phyloP scores from a whole-genome alignment of 2,329 filamentous ascomycete genomes.

The Scortechinia acanthostroma region DNA sequence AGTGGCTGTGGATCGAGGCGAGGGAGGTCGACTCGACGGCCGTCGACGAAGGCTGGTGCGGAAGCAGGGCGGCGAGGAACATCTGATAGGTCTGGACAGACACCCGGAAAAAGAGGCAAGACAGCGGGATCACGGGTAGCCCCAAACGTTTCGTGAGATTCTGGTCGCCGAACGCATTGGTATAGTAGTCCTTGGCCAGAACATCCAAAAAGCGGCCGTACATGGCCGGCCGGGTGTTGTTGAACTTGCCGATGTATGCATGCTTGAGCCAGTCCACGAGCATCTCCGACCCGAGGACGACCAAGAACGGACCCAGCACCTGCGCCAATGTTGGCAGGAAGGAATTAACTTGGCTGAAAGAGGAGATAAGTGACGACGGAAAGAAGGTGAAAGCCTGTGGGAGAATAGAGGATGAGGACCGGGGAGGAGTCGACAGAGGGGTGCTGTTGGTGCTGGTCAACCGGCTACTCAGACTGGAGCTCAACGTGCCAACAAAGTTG shows the following conservation, averaged over 20 bases:
- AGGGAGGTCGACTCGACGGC: neutral
- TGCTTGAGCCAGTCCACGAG: conserved; percentile 95
- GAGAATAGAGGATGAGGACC: conserved; percentile 63
- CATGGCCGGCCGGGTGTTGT: conserved; percentile 85
- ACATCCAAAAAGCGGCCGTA: conserved; percentile 89
- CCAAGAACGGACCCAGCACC: conserved; percentile 83
- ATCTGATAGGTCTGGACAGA: conserved; percentile 96
- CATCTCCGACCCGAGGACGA: conserved; percentile 94
- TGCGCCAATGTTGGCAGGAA: conserved; percentile 42
- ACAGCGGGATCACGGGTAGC: conserved; percentile 82
- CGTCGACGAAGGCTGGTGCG: conserved; percentile 21
- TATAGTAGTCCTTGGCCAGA: conserved; percentile 95
- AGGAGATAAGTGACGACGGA: conserved; percentile 59
- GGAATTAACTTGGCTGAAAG: neutral
- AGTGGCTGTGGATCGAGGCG: neutral
- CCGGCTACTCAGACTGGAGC: neutral
- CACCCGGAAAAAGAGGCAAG: conserved; percentile 89
- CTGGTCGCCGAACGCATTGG: conserved; percentile 87
- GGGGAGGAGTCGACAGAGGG: conserved; percentile 39
- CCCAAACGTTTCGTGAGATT: conserved; percentile 85
- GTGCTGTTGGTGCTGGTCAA: neutral
- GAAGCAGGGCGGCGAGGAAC: conserved; percentile 84
- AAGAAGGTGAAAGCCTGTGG: conserved; percentile 87
- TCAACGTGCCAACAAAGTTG: neutral
- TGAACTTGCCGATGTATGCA: conserved; percentile 96